Evolutionary conservation across 2,329 filamentous ascomycete species (phyloP).

Genomic region (Davidsoniella australis): DNA sequence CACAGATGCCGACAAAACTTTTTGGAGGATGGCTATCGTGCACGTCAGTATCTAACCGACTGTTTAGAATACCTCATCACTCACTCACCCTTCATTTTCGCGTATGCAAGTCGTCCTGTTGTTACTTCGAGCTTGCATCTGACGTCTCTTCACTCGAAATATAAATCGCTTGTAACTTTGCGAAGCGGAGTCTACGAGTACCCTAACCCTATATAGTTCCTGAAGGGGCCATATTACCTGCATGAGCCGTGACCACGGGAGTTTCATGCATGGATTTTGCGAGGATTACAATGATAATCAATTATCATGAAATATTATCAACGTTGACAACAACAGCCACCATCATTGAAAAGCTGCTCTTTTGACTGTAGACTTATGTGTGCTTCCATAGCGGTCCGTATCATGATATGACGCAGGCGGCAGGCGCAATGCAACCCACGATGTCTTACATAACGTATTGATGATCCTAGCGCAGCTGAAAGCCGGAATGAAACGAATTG

Average conservation of each 20-base stretch:
- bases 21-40: constrained; percentile 67
- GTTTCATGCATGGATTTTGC: background rate
- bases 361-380: no score
- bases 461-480: no score
- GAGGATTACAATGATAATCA: background rate
- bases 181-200: background rate
- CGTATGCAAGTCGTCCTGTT: background rate
- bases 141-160: background rate
- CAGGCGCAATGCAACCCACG: no score
- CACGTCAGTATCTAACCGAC: background rate
- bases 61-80: background rate
- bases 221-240: constrained; percentile 6
- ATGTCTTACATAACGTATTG: no score
- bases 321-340: background rate
- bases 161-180: background rate
- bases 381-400: no score
- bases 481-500: no score
- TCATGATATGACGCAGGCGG: no score
- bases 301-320: background rate
- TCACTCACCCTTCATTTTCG: constrained; percentile 11
- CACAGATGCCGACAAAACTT: constrained; percentile 88
- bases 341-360: background rate
- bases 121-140: background rate
- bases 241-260: constrained; percentile 1
- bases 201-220: background rate